Evolutionary conservation across 371 early-diverging fungal genomes (phyloP).

Genomic region (Saksenaea oblongispora): DNA sequence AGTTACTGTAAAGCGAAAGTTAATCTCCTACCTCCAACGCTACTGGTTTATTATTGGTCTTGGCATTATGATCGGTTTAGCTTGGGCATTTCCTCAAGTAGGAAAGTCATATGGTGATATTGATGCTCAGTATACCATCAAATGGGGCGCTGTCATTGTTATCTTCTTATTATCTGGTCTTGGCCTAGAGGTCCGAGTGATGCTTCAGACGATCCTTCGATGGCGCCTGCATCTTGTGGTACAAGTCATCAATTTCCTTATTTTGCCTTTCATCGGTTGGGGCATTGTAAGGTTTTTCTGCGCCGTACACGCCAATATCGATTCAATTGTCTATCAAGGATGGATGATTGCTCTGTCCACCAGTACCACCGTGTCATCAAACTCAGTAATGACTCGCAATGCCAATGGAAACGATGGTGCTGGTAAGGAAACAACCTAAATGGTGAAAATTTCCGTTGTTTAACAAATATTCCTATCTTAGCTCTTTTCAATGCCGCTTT

Average conservation of each 20-base stretch:
- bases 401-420: slow-evolving; percentile 70
- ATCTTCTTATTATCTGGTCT: slow-evolving; percentile 78
- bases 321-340: slow-evolving; percentile 60
- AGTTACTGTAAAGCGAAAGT: background rate
- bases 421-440: slow-evolving; percentile 18
- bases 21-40: background rate
- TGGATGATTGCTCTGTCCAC: slow-evolving; percentile 70
- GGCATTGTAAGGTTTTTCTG: slow-evolving; percentile 57
- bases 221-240: slow-evolving; percentile 66
- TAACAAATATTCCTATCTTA: background rate
- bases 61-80: slow-evolving; percentile 63
- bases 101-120: slow-evolving; percentile 65
- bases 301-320: slow-evolving; percentile 45
- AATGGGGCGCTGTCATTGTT: slow-evolving; percentile 68
- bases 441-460: too few relatives aligned
- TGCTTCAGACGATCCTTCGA: slow-evolving; percentile 54
- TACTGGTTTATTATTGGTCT: slow-evolving; percentile 69
- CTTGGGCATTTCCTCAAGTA: slow-evolving; percentile 64
- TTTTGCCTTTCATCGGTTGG: slow-evolving; percentile 64
- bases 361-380: slow-evolving; percentile 79
- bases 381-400: slow-evolving; percentile 76
- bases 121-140: slow-evolving; percentile 65
- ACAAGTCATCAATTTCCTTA: slow-evolving; percentile 61
- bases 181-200: slow-evolving; percentile 63
- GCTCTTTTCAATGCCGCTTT: slow-evolving; percentile 73